Evolutionary conservation across 768 basidiomycete species (phyloP).

Genomic region (Tylopilus sp.): DNA sequence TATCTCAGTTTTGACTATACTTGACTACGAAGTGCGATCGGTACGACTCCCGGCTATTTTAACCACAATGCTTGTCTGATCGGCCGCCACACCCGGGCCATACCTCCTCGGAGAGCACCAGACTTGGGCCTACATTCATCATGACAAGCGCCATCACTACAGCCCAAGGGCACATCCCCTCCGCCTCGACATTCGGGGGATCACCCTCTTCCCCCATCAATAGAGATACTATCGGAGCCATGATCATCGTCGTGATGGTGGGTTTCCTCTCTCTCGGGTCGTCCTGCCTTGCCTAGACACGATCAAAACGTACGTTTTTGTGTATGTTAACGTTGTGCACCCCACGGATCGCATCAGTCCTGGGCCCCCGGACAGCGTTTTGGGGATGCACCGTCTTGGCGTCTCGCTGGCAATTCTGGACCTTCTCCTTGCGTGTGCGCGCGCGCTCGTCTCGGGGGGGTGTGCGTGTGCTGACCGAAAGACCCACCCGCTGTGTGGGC

Average conservation of each 20-base stretch:
- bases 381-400: too few species aligned
- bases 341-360: too few species aligned
- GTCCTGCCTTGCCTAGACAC: neutral
- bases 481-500: too few species aligned
- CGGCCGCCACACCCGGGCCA: neutral
- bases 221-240: constrained; percentile 1
- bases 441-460: too few species aligned
- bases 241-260: constrained; percentile 53
- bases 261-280: constrained; percentile 2
- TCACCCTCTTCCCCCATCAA: neutral
- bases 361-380: too few species aligned
- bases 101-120: neutral
- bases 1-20: neutral
- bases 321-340: neutral
- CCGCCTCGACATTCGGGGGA: neutral
- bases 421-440: neutral
- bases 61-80: neutral
- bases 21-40: neutral
- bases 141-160: neutral
- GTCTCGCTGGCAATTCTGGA: too few species aligned
- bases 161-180: neutral
- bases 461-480: too few species aligned
- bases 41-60: too few species aligned
- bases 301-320: neutral
- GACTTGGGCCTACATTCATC: neutral